phyloP scores from a whole-genome alignment of 768 basidiomycete species.

The Dentipellis fragilis region DNA sequence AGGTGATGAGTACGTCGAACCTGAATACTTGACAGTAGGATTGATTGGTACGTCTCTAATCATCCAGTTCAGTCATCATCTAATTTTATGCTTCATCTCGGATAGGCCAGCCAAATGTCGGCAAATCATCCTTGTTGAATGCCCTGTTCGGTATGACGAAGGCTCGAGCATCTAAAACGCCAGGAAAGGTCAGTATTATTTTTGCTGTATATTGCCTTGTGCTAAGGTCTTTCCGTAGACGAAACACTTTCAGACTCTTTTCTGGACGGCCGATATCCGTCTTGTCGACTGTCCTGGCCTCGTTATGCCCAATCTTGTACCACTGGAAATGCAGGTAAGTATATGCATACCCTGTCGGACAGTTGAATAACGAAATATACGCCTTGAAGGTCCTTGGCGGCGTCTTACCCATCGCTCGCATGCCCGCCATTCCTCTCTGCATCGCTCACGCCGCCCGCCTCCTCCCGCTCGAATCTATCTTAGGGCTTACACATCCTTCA shows the following conservation, averaged over 20 bases:
- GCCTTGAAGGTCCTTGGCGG: constrained; percentile 50
- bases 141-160: constrained; percentile 74
- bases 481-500: constrained; percentile 47
- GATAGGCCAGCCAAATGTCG: constrained; percentile 88
- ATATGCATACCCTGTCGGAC: not conserved
- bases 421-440: constrained; percentile 79
- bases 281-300: constrained; percentile 94
- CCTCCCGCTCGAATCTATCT: constrained; percentile 70
- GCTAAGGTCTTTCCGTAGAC: constrained; percentile 37
- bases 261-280: constrained; percentile 77
- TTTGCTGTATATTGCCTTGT: not conserved
- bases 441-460: constrained; percentile 57
- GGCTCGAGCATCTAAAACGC: constrained; percentile 78
- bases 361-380: constrained; percentile 2
- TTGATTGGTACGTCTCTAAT: constrained; percentile 47
- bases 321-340: constrained; percentile 72
- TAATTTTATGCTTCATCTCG: not conserved
- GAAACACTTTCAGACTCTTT: constrained; percentile 92
- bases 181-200: constrained; percentile 56
- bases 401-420: constrained; percentile 69
- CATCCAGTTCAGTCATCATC: not conserved
- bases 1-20: constrained; percentile 22
- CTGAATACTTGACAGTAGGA: constrained; percentile 67
- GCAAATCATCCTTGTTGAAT: constrained; percentile 88
- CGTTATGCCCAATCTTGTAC: constrained; percentile 77